Evolutionary conservation across 2,329 filamentous ascomycete genomes (phyloP).

Genomic region (Sarocladium oryzae): DNA sequence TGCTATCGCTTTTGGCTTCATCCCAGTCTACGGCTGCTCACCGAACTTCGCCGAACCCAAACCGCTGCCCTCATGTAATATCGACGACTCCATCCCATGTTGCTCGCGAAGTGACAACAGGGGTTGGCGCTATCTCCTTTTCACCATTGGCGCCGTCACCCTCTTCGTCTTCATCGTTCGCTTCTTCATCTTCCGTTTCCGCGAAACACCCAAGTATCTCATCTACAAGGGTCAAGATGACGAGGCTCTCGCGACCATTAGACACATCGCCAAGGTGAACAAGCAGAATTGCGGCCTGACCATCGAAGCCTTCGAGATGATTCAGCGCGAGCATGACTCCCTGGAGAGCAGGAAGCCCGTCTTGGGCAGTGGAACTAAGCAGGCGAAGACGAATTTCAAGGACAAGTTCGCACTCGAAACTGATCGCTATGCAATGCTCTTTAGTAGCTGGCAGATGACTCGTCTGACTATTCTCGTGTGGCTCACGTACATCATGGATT

Average conservation of each 20-base stretch:
- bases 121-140: constrained; percentile 44
- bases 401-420: constrained; percentile 15
- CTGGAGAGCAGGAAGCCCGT: constrained; percentile 12
- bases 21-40: constrained; percentile 42
- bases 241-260: constrained; percentile 40
- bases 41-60: constrained; percentile 41
- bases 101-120: constrained; percentile 37
- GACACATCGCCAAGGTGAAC: constrained; percentile 37
- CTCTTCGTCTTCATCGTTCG: constrained; percentile 37
- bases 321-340: constrained; percentile 19
- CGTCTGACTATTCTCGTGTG: constrained; percentile 28
- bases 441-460: constrained; percentile 25
- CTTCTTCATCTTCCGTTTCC: constrained; percentile 39
- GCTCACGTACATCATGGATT: constrained; percentile 33
- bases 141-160: constrained; percentile 37
- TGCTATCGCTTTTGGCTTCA: constrained; percentile 46
- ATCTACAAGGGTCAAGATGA: constrained; percentile 36
- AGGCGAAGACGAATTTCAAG: constrained; percentile 12
- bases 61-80: constrained; percentile 37
- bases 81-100: constrained; percentile 19
- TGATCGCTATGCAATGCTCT: constrained; percentile 26
- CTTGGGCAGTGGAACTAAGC: constrained; percentile 15
- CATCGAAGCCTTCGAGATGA: constrained; percentile 26
- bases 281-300: constrained; percentile 28
- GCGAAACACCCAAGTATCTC: constrained; percentile 40